These are phyloP conservation scores for Spathaspora girioi DNA, from an alignment of 805 yeast genomes.

Conservation along the genomic window DNA sequence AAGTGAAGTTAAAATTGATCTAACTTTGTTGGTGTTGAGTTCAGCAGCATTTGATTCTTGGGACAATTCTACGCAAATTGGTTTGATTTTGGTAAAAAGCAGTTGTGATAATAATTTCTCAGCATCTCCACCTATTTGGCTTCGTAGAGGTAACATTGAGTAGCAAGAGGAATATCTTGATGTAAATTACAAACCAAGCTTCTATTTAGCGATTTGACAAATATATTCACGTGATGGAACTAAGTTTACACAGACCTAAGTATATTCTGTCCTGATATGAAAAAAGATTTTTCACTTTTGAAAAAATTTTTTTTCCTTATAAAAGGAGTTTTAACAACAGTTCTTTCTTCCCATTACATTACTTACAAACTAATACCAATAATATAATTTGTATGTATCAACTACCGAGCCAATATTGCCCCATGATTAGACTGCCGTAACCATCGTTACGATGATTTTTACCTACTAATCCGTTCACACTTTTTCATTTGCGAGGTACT, in stretches of 20 bases:
- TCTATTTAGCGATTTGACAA: too few species aligned
- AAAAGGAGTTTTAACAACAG: not conserved
- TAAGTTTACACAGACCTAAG: not conserved
- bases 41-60: slow-evolving; percentile 15
- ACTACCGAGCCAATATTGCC: not conserved
- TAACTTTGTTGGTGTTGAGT: slow-evolving; percentile 3
- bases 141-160: not conserved
- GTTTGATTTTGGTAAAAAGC: slow-evolving; percentile 27
- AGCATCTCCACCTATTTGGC: not conserved
- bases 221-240: not conserved
- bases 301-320: not conserved
- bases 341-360: not conserved
- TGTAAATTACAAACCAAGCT: not conserved
- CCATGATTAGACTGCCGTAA: not conserved
- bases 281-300: not conserved
- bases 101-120: slow-evolving; percentile 16
- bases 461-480: not conserved
- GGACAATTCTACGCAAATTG: slow-evolving; percentile 27
- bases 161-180: not conserved
- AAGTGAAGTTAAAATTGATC: slow-evolving; percentile 2
- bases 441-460: not conserved
- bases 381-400: not conserved
- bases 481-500: not conserved
- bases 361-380: not conserved
- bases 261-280: not conserved